These are phyloP conservation scores for Speleostelium caveatum DNA, from an alignment of 78 protist genomes.

Conservation along the genomic window DNA sequence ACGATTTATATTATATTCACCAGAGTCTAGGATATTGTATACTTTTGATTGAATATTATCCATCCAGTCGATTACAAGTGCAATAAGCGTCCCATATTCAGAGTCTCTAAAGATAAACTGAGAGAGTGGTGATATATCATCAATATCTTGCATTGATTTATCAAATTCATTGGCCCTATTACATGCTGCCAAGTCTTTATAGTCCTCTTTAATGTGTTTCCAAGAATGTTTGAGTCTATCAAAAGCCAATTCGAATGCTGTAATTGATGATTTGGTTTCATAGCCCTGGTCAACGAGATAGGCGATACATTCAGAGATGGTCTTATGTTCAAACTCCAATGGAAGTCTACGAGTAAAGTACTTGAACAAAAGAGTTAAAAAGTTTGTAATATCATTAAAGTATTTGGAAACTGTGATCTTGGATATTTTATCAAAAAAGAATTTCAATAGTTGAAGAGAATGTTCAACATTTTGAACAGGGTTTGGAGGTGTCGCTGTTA, in stretches of 20 bases:
- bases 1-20: neutral
- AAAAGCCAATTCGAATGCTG: neutral
- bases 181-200: conserved; percentile 13
- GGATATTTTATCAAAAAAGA: neutral
- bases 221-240: neutral
- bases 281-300: neutral
- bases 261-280: conserved; percentile 3
- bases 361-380: neutral
- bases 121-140: neutral
- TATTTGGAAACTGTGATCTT: neutral
- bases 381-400: conserved; percentile 24
- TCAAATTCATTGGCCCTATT: conserved; percentile 13
- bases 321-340: neutral
- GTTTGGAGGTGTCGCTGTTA: neutral
- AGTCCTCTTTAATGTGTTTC: neutral
- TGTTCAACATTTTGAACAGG: neutral
- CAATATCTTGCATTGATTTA: neutral
- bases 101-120: neutral
- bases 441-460: neutral
- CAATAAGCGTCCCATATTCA: conserved; percentile 11
- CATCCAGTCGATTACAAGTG: conserved; percentile 38
- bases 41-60: conserved; percentile 3
- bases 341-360: neutral
- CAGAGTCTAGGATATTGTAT: neutral
- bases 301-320: neutral